These are phyloP conservation scores for Artemisia argyi DNA, from an alignment of 129 eudicot genomes.

Conservation along the genomic window DNA sequence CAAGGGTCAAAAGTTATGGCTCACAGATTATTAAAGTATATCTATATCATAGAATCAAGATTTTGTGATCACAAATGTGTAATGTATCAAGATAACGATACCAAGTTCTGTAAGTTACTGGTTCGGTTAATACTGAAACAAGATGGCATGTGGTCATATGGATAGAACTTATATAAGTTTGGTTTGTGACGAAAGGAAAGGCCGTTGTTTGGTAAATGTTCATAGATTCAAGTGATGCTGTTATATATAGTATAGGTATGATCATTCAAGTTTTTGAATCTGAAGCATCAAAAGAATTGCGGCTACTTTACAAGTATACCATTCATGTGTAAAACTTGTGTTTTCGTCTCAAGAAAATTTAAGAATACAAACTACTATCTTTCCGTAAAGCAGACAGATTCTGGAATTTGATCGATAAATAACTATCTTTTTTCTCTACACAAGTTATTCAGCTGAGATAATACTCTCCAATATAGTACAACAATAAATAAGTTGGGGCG, in stretches of 20 bases:
- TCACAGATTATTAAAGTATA: neutral
- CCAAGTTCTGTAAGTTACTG: neutral
- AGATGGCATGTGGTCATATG: constrained; percentile 7
- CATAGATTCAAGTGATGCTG: no score
- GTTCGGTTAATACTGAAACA: constrained; percentile 9
- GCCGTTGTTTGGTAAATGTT: no score
- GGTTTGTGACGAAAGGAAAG: neutral
- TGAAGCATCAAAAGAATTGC: neutral
- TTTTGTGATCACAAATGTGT: constrained; percentile 5
- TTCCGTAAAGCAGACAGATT: no score
- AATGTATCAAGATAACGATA: constrained; percentile 5
- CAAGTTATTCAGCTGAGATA: neutral
- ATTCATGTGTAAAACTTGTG: no score
- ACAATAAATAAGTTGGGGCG: neutral
- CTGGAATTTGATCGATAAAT: neutral
- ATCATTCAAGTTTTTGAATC: neutral
- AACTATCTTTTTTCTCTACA: neutral
- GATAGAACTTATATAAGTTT: neutral
- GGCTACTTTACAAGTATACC: no score
- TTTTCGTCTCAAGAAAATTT: no score
- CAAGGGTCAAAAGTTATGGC: constrained; percentile 17
- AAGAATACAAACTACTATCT: no score
- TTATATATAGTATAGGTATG: no score
- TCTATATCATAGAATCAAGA: constrained; percentile 7
- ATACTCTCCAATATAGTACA: neutral